Evolutionary conservation across 345 rosid genomes (phyloP), one percentile per base, ranked within the genome.

Genomic region (Erucastrum elatum): DNA sequence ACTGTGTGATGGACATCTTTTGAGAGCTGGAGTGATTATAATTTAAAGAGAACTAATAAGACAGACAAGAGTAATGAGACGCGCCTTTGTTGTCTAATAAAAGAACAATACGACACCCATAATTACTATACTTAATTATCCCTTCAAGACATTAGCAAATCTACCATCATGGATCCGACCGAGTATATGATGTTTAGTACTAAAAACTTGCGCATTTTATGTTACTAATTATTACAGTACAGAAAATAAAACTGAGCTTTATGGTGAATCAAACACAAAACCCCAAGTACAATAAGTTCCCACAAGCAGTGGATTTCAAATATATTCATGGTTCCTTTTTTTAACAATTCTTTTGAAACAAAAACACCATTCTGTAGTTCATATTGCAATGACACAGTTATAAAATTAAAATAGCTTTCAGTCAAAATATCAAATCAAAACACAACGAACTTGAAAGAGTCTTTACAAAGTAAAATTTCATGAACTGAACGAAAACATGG

Each of bases 101-200:
- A 33, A 64, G 35, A 62, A 73, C 61, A 73, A 10, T 62, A 55
- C 72, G 68, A 56, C 78, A 66, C 29, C n/a, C 66, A 76, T 76
- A 60, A 76, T 76, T 60, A 68, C 49, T 44, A 30, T 17, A 76
- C 79, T 60, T 76, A 71, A 78, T 71, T 56, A 72, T 58, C 27
- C 29, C 31, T 78, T 78, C n/a, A 49, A 44, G 44, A 30, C 15
- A 56, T 66, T 21, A 72, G 1, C 63, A 58, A 58, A 78, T 77
- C 72, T 66, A 72, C 53, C 39, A 78, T 78, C 66, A 8, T 35
- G 41, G 41, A 35, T 2, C 9, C 9, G 10, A 35, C 21, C 21
- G 21, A 21, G 21, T 21, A 10, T 8, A 8, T 35, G 41, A 35
- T 35, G 8, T 35, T 35, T 7, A 35, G 41, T 35, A 35, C 41